phyloP scores from a whole-genome alignment of 305 asterid species.

The Rubia tinctorum region DNA sequence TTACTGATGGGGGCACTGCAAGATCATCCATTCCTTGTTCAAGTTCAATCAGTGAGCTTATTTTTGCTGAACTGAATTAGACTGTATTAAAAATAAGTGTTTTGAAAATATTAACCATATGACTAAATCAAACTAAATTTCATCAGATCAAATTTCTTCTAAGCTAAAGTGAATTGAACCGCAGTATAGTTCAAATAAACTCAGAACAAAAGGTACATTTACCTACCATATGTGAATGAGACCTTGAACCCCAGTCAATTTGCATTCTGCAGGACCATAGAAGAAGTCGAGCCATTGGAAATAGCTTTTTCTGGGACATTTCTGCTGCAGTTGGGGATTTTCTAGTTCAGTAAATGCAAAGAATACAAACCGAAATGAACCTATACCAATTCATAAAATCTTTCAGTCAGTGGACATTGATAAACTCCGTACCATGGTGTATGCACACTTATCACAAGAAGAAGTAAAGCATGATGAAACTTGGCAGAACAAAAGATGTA shows the following conservation, averaged over 20 bases:
- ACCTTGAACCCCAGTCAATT: conserved; percentile 74
- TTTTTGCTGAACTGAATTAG: too few species aligned
- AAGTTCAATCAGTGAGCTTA: background rate
- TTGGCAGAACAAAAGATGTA: too few species aligned
- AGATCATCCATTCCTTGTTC: conserved; percentile 68
- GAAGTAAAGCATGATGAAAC: too few species aligned
- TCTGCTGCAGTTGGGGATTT: conserved; percentile 71
- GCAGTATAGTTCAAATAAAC: background rate
- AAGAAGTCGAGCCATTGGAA: conserved; percentile 68
- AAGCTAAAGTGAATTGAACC: background rate
- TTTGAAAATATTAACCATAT: too few species aligned
- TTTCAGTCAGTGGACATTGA: too few species aligned
- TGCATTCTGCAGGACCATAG: conserved; percentile 54
- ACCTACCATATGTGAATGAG: conserved; percentile 97
- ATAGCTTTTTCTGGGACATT: conserved; percentile 49
- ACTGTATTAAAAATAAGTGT: too few species aligned
- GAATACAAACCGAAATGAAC: too few species aligned
- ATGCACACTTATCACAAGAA: too few species aligned
- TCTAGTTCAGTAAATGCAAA: conserved; percentile 29
- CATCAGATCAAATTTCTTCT: background rate
- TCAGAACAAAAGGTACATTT: background rate
- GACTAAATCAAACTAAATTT: too few species aligned
- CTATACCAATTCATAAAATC: too few species aligned
- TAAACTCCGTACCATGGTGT: too few species aligned
- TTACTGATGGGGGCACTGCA: conserved; percentile 66